Evolutionary conservation across 179 eudicot genomes (phyloP).

Genomic region (Pouteria campechiana): DNA sequence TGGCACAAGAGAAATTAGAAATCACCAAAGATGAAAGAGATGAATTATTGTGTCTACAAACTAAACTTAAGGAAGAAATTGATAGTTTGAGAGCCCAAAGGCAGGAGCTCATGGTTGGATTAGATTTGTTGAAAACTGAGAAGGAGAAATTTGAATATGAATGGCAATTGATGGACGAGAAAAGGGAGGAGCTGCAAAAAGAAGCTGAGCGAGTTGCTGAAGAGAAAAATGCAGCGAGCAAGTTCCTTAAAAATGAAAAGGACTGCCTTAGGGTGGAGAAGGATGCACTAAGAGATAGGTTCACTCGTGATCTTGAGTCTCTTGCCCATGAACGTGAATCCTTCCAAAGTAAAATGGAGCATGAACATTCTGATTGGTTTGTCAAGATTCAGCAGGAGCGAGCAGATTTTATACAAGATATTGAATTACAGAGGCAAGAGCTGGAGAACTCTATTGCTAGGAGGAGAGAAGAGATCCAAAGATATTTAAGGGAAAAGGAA

Average conservation of each 20-base stretch:
- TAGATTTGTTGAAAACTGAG: conserved; percentile 62
- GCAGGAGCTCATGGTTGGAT: conserved; percentile 60
- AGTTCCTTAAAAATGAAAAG: conserved; percentile 67
- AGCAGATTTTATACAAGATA: conserved; percentile 53
- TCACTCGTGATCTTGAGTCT: conserved; percentile 49
- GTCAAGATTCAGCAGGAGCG: conserved; percentile 76
- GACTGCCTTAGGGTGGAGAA: conserved; percentile 68
- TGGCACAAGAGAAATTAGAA: conserved; percentile 50
- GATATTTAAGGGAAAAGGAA: conserved; percentile 55
- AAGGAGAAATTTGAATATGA: conserved; percentile 83
- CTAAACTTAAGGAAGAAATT: conserved; percentile 75
- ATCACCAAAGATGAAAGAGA: conserved; percentile 63
- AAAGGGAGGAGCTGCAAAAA: conserved; percentile 56
- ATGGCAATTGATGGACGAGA: conserved; percentile 88
- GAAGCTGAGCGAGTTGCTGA: conserved; percentile 66
- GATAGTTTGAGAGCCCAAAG: conserved; percentile 68
- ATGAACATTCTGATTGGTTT: conserved; percentile 78
- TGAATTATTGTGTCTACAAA: conserved; percentile 55
- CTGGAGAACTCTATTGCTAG: conserved; percentile 57
- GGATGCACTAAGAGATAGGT: conserved; percentile 57
- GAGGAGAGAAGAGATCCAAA: conserved; percentile 81
- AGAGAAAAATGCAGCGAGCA: conserved; percentile 42
- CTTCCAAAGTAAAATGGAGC: conserved; percentile 56
- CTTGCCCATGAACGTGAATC: conserved; percentile 66
- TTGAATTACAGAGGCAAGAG: conserved; percentile 70